These are phyloP conservation scores for Pistacia vera DNA, from an alignment of 345 rosid species.

Conservation along the genomic window DNA sequence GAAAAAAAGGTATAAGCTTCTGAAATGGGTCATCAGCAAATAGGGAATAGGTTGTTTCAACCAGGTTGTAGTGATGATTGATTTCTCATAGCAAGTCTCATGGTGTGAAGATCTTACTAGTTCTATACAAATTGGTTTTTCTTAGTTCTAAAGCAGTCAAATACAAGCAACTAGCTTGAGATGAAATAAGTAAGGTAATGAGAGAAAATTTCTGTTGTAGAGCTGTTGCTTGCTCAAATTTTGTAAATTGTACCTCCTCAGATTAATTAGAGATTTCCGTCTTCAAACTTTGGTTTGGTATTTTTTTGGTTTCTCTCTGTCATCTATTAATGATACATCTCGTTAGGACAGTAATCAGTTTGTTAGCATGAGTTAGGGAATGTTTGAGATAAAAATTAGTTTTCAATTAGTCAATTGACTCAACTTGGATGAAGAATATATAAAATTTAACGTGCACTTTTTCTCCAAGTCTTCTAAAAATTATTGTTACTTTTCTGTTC, in stretches of 20 bases:
- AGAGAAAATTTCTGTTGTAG: background rate
- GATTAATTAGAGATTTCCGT: background rate
- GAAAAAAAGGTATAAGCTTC: background rate
- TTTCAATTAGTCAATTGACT: no score
- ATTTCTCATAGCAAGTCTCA: constrained; percentile 4
- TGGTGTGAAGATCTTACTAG: background rate
- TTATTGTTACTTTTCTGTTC: background rate
- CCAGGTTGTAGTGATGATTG: background rate
- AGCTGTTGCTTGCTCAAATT: no score
- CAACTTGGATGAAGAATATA: no score
- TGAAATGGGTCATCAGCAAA: background rate
- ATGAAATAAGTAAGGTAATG: background rate
- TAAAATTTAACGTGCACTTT: no score
- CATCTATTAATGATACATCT: no score
- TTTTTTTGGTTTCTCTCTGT: no score
- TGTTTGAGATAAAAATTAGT: no score
- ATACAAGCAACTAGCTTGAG: constrained; percentile 1
- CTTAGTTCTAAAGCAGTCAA: background rate
- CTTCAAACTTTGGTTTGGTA: background rate
- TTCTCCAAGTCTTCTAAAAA: no score
- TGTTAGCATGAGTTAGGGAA: no score
- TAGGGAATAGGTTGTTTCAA: background rate
- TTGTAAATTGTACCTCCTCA: no score
- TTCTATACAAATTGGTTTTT: background rate
- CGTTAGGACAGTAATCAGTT: no score